phyloP scores from a whole-genome alignment of 2,329 filamentous ascomycete genomes.

The Ceratocystis destructans region DNA sequence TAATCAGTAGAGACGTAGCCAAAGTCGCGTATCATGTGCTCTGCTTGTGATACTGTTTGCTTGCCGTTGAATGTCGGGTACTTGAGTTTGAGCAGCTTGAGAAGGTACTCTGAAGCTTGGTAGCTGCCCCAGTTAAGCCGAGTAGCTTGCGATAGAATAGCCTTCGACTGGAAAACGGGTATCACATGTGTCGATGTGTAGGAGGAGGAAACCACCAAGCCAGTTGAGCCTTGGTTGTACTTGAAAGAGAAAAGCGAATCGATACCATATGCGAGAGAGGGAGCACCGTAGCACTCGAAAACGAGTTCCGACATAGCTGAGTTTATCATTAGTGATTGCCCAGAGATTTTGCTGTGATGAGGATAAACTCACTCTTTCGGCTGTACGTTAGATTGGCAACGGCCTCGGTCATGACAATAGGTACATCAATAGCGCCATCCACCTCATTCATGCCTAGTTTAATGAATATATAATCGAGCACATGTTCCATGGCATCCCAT shows the following conservation, averaged over 20 bases:
- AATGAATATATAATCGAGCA: conserved; percentile 87
- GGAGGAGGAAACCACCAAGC: conserved; percentile 80
- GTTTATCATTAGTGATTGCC: neutral
- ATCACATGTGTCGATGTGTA: conserved; percentile 92
- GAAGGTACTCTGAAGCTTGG: conserved; percentile 78
- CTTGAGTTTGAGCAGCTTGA: conserved; percentile 79
- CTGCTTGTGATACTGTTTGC: conserved; percentile 72
- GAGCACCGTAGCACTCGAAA: conserved; percentile 88
- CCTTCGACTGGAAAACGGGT: conserved; percentile 75
- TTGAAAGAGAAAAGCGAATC: conserved; percentile 93
- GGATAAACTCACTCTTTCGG: conserved; percentile 54
- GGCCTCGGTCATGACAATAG: conserved; percentile 89
- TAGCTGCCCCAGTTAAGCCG: conserved; percentile 90
- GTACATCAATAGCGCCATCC: conserved; percentile 64
- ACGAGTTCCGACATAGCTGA: conserved; percentile 92
- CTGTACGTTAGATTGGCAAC: conserved; percentile 84
- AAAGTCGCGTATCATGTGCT: conserved; percentile 74
- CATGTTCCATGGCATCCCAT: conserved; percentile 94
- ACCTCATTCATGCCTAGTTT: conserved; percentile 75
- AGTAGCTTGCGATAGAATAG: conserved; percentile 71
- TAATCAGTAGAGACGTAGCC: conserved; percentile 82
- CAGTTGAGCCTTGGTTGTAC: conserved; percentile 77
- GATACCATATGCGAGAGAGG: conserved; percentile 83
- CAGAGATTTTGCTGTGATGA: neutral
- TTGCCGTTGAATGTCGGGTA: conserved; percentile 83